Percentiles rank a stretch among this genome's conserved stretches.
Evolutionary conservation across 495 filamentous ascomycete species (phyloP).

Genomic region (Sabuloglossum arenarium): DNA sequence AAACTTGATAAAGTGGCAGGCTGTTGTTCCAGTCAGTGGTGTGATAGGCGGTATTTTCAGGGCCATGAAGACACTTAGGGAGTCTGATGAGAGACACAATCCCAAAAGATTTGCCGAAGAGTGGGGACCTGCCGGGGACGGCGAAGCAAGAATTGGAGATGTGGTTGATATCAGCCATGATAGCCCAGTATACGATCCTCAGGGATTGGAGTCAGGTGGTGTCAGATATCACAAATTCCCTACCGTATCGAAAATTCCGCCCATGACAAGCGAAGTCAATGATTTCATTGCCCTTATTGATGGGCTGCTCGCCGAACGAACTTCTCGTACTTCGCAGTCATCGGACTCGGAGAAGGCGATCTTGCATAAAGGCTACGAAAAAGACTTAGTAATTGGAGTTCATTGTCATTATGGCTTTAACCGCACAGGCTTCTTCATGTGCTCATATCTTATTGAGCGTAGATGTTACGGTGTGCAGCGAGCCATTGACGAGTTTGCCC

Average conservation of each 20-base stretch:
- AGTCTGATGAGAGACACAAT: conserved; percentile 66
- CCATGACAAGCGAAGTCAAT: conserved; percentile 49
- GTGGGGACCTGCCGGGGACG: conserved; percentile 27
- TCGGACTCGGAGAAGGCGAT: conserved; percentile 12
- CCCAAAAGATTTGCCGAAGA: conserved; percentile 50
- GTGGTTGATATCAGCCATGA: conserved; percentile 82
- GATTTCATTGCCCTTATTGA: conserved; percentile 67
- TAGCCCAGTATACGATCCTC: conserved; percentile 62
- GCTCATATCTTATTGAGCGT: conserved; percentile 76
- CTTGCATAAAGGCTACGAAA: conserved; percentile 7
- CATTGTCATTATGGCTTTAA: conserved; percentile 96
- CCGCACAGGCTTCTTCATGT: conserved; percentile 74
- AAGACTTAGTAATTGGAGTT: conserved; percentile 41
- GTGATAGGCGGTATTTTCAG: conserved; percentile 59
- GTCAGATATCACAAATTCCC: conserved; percentile 75
- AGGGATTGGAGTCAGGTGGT: conserved; percentile 47
- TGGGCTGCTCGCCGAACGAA: conserved; percentile 25
- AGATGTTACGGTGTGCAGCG: conserved; percentile 48
- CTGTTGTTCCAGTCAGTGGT: conserved; percentile 52
- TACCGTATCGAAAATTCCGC: conserved; percentile 81
- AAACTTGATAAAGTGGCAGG: conserved; percentile 81
- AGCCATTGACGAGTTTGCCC: conserved; percentile 64
- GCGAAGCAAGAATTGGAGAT: conserved; percentile 31
- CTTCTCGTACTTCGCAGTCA: conserved; percentile 15
- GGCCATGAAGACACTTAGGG: conserved; percentile 73